These are phyloP conservation scores for Phytomonas sp. DNA, from an alignment of 208 protist genomes.

Conservation along the genomic window DNA sequence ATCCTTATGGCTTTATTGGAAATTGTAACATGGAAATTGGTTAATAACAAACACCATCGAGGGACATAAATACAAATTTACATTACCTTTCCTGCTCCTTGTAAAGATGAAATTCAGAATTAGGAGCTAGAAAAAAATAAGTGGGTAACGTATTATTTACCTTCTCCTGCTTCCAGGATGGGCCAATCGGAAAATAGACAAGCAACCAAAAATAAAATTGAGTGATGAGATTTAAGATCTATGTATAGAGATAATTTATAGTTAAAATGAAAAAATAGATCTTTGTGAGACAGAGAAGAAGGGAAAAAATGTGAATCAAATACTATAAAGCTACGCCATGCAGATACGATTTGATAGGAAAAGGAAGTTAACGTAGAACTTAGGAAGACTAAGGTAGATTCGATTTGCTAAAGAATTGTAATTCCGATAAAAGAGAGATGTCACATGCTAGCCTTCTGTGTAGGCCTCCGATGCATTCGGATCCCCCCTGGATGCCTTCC, in stretches of 20 bases:
- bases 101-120: background rate
- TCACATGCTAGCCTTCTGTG: no score
- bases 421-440: no score
- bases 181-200: background rate
- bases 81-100: background rate
- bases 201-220: constrained; percentile 1
- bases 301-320: constrained; percentile 3
- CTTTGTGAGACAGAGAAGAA: background rate
- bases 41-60: background rate
- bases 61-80: background rate
- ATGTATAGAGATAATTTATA: constrained; percentile 8
- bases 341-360: background rate
- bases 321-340: background rate
- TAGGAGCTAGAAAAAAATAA: background rate
- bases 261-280: constrained; percentile 5
- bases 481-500: no score
- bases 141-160: background rate
- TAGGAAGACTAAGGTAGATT: no score
- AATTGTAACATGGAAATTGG: background rate
- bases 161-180: background rate
- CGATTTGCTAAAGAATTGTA: no score
- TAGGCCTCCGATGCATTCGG: no score
- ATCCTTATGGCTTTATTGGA: background rate
- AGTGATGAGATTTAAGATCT: constrained; percentile 6
- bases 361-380: constrained; percentile 7